Evolutionary conservation across 768 basidiomycete genomes (phyloP), one percentile per base, ranked within the genome.

Genomic region (Naganishia vaughanmartiniae): DNA sequence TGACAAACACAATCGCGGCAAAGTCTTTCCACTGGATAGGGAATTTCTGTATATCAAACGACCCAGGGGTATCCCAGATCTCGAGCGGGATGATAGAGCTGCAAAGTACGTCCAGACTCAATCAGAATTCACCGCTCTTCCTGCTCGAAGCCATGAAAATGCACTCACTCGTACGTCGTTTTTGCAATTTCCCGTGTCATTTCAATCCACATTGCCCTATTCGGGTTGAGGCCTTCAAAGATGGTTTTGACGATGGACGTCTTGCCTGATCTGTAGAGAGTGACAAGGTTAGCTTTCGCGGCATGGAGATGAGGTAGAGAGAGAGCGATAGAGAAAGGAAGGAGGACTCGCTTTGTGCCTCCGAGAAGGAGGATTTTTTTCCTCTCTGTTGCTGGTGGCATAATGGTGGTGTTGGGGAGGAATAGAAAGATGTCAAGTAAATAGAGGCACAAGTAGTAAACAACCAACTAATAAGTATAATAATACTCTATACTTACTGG

Each of bases 51-150:
- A 89, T 86, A 4, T 91, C 88, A 67, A 88, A 86, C 71, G 89
- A 92, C 30, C 90, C 91, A 0, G 94, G 95, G 75, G 92, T 92
- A 77, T 96, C 93, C 92, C 92, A 96, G 78, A 97, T 87, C 79
- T 96, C 91, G 45, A 97, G 86, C 0, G 93, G 92, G 72, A 96
- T 88, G 73, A 95, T 88, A 51, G 93, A 90, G 82, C 94, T 96
- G n/a, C 80, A 36, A 7, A 42, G 14, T 42, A 42, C 42, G 15
- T n/a, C n/a, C n/a, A n/a, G n/a, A n/a, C n/a, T n/a, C n/a, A n/a
- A n/a, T n/a, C n/a, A n/a, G n/a, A n/a, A n/a, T n/a, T n/a, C n/a
- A n/a, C n/a, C n/a, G n/a, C n/a, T n/a, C n/a, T n/a, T n/a, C n/a
- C n/a, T n/a, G n/a, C n/a, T n/a, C n/a, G n/a, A n/a, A n/a, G n/a